Conservation (phyloP, 2,329 filamentous ascomycete species). For the Bipolaris sorokiniana region DNA sequence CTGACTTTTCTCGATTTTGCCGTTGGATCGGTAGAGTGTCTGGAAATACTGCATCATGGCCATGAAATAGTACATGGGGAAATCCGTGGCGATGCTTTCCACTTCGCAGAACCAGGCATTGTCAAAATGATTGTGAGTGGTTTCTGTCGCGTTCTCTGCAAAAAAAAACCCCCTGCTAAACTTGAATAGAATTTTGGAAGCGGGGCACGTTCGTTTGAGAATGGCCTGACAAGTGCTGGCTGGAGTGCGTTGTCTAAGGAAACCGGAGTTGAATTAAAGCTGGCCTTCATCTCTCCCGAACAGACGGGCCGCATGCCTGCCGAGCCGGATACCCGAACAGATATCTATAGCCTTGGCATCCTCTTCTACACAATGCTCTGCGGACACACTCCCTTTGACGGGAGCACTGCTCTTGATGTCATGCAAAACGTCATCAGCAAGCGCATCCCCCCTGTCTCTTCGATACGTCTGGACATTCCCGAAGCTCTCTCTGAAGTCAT, state of each 20-base stretch:
- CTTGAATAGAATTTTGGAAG: constrained; percentile 83
- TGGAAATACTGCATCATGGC: constrained; percentile 90
- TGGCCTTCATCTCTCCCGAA: constrained; percentile 91
- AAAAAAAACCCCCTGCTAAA: neutral
- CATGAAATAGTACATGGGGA: constrained; percentile 89
- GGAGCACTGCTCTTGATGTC: constrained; percentile 81
- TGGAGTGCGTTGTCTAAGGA: constrained; percentile 86
- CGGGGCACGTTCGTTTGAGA: constrained; percentile 85
- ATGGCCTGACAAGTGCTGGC: constrained; percentile 80
- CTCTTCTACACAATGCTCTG: constrained; percentile 79
- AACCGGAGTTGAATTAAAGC: constrained; percentile 83
- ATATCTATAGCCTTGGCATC: constrained; percentile 91
- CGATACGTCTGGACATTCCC: constrained; percentile 80
- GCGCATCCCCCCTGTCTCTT: constrained; percentile 76
- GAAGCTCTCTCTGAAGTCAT: constrained; percentile 83
- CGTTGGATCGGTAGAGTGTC: constrained; percentile 81
- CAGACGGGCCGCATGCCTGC: constrained; percentile 92
- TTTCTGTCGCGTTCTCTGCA: neutral
- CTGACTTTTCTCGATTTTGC: constrained; percentile 87
- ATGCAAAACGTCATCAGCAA: constrained; percentile 87
- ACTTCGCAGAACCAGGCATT: constrained; percentile 75
- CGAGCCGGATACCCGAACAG: constrained; percentile 84
- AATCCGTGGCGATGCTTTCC: constrained; percentile 87
- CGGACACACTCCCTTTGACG: constrained; percentile 79
- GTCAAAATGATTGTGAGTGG: constrained; percentile 58